Percentiles rank a stretch among this genome's conserved stretches.
Conservation (phyloP, 169 alveolate species). For the Eimeria brunetti region DNA sequence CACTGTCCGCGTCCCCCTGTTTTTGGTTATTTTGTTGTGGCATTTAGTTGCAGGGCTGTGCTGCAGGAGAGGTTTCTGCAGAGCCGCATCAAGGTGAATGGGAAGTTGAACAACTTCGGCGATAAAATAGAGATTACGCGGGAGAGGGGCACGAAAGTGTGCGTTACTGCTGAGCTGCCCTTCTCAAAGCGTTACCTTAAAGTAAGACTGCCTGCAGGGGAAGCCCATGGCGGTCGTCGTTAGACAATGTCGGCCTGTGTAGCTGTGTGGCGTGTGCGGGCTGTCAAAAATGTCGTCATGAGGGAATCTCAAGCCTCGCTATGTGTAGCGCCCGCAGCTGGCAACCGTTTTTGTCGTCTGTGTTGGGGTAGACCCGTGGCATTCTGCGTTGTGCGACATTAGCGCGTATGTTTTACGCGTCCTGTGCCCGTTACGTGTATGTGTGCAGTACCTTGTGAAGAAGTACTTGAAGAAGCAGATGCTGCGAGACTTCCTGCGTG, state of each 20-base stretch:
- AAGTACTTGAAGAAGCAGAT: constrained; percentile 98
- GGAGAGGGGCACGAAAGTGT: constrained; percentile 92
- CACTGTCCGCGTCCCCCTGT: not conserved
- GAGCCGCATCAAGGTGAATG: constrained; percentile 97
- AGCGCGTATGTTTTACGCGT: too few species aligned
- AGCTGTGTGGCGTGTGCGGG: not conserved
- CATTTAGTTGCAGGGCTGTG: not conserved
- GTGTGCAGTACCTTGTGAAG: constrained; percentile 97
- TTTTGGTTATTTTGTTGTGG: not conserved
- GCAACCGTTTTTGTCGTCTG: not conserved
- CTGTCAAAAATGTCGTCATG: not conserved
- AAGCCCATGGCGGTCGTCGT: not conserved
- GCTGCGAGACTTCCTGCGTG: constrained; percentile 98
- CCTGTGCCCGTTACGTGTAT: not conserved
- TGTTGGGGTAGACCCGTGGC: not conserved
- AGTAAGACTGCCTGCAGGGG: constrained; percentile 79
- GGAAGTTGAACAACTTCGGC: constrained; percentile 98
- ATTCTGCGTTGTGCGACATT: not conserved
- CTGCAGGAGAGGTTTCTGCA: constrained; percentile 95
- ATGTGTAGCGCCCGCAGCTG: not conserved
- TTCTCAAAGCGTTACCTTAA: constrained; percentile 98
- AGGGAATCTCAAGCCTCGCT: not conserved
- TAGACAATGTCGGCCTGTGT: too few species aligned
- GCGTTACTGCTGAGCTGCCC: constrained; percentile 96
- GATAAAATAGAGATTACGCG: constrained; percentile 90